Base-by-base conservation (phyloP, 805 yeast species). In the Yamadazyma sp. region DNA sequence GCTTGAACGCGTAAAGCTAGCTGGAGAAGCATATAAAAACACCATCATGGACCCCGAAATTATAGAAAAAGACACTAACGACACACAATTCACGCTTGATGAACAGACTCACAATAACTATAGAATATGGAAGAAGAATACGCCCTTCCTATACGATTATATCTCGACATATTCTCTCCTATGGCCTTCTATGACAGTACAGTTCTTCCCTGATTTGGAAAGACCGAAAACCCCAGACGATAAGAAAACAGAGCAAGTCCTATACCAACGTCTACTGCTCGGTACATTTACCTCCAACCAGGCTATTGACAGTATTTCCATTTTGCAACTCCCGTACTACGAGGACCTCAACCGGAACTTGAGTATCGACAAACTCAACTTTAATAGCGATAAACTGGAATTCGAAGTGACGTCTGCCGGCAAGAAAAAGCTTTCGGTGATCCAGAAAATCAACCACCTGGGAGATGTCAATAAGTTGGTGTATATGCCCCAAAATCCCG, bases 401-500 rank as follows among this genome's bases (percentile, higher is more conserved):
- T 67, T 69, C 34, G 71, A 67, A 45, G 38, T 66, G 27, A 49
- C 53, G 5, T 50, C 58, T 9, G 52, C 55, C 1, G 34, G 60
- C 1, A 55, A 54, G 39, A 52, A 53, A 31, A 60, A 59, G 41
- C 38, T 60, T n/a, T 52, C 55, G 26, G 55, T 51, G 5, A 44
- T 70, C 4, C 95, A 85, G 58, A 71, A 73, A 30, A 79, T 85
- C n/a, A 69, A 75, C 22, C 88, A 80, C 47, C 57, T 64, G 1
- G 89, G 86, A 2, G 93, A 83, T 46, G 81, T 89, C 39, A 86
- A 87, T 54, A 74, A 77, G 44, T 80, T 84, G 0, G 69, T 82
- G 24, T 77, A 75, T 50, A 77, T 85, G 80, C 95, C 96, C 0
- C 91, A 84, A 48, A 90, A 90, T 51, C 93, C 93, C 1, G 93